Evolutionary conservation across 2,329 filamentous ascomycete species (phyloP), one percentile per base, ranked within the genome.

Genomic region (Venturia aucupariae): DNA sequence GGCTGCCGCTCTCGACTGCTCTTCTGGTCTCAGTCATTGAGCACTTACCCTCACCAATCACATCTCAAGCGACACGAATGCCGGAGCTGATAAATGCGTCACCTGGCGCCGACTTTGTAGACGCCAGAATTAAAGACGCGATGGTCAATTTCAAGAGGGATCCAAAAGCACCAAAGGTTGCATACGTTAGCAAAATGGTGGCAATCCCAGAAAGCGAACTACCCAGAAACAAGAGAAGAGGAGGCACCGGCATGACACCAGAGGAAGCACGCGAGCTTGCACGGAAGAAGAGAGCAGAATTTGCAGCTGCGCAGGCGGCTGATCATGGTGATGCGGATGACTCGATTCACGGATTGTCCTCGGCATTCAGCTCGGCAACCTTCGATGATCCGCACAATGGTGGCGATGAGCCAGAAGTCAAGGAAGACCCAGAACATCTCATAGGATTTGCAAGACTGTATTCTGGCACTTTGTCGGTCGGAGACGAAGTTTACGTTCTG

Each of bases 151-250:
- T 96, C 72, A 90, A 89, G 71, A 84, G 84, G 3, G 82, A 81
- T 0, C 81, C 84, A 46, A 81, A 86, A 0, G 88, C 89, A 65
- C 92, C 93, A 0, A 86, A 96, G 0, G 90, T 99, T 1, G 93
- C 90, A 10, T 99, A 96, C 69, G 90, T 99, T 66, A 97, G 93
- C 77, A 99, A 99, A 75, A 97, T 99, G 92, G 90, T 97, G 1
- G 94, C 94, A 0, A 83, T 99, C 15, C 93, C 92, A 0, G 90
- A 95, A 71, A 97, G 90, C 75, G 93, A 99, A 70, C 80, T 99
- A 5, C 90, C 90, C 0, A 85, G 93, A 62, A 96, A 96, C 74
- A 95, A 89, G 75, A 83, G 90, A 57, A 82, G 86, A 19, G 75
- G 77, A 19, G 87, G 88, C 0, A 86, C 78, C 24, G 77, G 86